Conservation (phyloP, 352 stramenopile genomes). For the Phytophthora rubi region DNA sequence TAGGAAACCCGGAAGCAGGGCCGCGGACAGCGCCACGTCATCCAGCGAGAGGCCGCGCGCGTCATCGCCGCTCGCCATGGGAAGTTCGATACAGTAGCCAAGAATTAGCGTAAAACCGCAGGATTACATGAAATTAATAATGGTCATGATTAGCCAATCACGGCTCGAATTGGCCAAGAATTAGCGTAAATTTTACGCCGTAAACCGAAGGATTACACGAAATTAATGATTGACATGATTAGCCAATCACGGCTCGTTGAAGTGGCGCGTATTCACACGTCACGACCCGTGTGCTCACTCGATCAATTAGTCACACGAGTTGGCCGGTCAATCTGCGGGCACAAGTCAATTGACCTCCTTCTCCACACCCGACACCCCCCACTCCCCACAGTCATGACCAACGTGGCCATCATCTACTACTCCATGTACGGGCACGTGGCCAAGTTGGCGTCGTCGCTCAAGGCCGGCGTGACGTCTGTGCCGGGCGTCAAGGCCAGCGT, state of each 20-base stretch:
- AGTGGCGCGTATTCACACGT: background rate
- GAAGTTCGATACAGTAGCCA: too few species aligned
- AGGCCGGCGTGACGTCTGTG: conserved; percentile 60
- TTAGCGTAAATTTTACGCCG: conserved; percentile 6
- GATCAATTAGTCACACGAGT: background rate
- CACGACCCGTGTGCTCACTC: too few species aligned
- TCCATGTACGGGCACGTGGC: conserved; percentile 86
- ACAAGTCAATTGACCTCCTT: background rate
- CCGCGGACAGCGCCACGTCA: conserved; percentile 10
- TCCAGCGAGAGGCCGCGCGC: conserved; percentile 13
- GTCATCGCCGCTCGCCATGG: conserved; percentile 16
- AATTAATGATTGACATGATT: background rate
- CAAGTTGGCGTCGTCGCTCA: conserved; percentile 69
- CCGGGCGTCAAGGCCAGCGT: conserved; percentile 60
- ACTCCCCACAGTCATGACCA: conserved; percentile 35
- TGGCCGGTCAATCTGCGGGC: background rate
- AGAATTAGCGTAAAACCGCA: conserved; percentile 12
- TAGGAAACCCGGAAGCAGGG: conserved; percentile 36
- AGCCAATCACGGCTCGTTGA: conserved; percentile 12
- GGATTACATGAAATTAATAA: conserved; percentile 3
- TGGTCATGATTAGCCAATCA: background rate
- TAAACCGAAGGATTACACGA: too few species aligned
- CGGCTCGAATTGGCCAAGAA: background rate
- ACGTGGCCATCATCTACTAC: conserved; percentile 84
- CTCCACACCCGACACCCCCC: conserved; percentile 2